Evolutionary conservation across 257 asterid species (phyloP).

Genomic region (Nemophila menziesii): DNA sequence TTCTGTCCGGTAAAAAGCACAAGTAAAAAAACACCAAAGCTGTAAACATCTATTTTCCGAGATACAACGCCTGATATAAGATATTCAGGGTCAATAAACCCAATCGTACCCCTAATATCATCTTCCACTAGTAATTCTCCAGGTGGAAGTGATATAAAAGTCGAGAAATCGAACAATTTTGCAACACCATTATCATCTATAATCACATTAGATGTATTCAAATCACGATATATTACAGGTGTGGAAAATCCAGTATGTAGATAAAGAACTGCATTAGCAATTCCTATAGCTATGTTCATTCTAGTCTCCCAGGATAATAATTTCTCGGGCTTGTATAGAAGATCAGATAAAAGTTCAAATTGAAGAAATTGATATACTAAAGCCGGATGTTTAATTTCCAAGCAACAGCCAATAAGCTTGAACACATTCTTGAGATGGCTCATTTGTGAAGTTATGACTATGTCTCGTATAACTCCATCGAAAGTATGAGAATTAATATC

Average conservation of each 20-base stretch:
- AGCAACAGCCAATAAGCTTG: constrained; percentile 8
- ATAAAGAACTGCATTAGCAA: no score
- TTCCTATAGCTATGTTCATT: background rate
- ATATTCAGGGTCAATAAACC: constrained; percentile 2
- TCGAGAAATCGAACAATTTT: no score
- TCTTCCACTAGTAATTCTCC: constrained; percentile 3
- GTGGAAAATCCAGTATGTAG: constrained; percentile 12
- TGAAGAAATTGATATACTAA: constrained; percentile 2
- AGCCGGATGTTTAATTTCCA: constrained; percentile 8
- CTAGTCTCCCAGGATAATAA: constrained; percentile 4
- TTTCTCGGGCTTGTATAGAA: background rate
- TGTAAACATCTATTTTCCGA: constrained; percentile 9
- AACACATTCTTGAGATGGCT: no score
- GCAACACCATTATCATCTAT: constrained; percentile 10
- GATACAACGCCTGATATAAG: background rate
- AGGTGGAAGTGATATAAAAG: constrained; percentile 10
- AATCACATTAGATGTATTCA: background rate
- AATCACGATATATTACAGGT: background rate
- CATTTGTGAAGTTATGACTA: constrained; percentile 12
- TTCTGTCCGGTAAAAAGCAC: constrained; percentile 1
- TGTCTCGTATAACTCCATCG: constrained; percentile 3
- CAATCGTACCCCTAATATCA: background rate
- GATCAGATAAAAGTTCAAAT: background rate
- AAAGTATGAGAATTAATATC: no score
- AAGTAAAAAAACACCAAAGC: constrained; percentile 7